phyloP scores from a whole-genome alignment of 2,329 filamentous ascomycete genomes.

The Colletotrichum musicola region DNA sequence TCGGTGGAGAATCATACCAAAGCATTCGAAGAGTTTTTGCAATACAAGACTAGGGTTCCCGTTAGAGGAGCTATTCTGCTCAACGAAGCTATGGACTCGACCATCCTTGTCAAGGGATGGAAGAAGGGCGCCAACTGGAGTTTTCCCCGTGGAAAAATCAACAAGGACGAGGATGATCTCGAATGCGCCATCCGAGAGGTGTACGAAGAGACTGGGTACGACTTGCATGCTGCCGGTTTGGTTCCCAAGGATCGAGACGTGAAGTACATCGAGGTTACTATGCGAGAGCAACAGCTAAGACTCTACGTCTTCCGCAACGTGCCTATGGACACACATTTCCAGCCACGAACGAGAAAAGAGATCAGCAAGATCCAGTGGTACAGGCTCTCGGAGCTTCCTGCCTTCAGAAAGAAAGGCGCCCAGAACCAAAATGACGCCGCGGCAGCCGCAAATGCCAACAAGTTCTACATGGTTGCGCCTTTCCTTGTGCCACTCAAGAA shows the following conservation, averaged over 20 bases:
- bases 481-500: constrained; percentile 88
- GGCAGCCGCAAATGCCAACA: constrained; percentile 76
- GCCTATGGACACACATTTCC: constrained; percentile 87
- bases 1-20: constrained; percentile 81
- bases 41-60: constrained; percentile 94
- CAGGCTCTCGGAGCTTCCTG: constrained; percentile 87
- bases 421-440: constrained; percentile 67
- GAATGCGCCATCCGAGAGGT: constrained; percentile 96
- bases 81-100: constrained; percentile 93
- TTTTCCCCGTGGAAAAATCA: constrained; percentile 97
- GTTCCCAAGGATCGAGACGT: constrained; percentile 76
- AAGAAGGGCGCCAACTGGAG: constrained; percentile 98
- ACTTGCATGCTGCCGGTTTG: constrained; percentile 81
- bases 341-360: constrained; percentile 93
- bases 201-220: constrained; percentile 94
- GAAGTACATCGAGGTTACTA: constrained; percentile 88
- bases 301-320: constrained; percentile 93
- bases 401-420: constrained; percentile 76
- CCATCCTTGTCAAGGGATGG: constrained; percentile 95
- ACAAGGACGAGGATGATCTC: constrained; percentile 94
- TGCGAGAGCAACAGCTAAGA: constrained; percentile 92
- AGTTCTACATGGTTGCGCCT: constrained; percentile 98
- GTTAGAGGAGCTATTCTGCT: constrained; percentile 95
- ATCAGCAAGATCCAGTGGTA: constrained; percentile 99
- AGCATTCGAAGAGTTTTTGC: constrained; percentile 91